Evolutionary conservation across 768 basidiomycete species (phyloP).

Genomic region (Boletus tylopilopsis): DNA sequence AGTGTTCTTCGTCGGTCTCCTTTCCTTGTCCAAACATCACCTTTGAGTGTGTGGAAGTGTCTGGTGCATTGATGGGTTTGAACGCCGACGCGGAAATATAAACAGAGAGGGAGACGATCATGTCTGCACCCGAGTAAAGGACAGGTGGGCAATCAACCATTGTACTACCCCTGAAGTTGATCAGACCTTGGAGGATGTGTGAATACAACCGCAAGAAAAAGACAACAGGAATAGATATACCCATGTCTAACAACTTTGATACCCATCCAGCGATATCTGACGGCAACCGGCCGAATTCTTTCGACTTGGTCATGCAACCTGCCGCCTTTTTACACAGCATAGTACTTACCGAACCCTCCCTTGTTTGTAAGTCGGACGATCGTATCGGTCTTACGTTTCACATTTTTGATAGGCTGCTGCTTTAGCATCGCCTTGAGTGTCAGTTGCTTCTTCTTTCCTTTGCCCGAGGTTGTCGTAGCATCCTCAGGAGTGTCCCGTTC

Average conservation of each 20-base stretch:
- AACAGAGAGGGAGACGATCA: slow-evolving; percentile 73
- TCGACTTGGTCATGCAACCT: neutral
- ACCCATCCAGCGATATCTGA: slow-evolving; percentile 71
- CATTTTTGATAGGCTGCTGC: slow-evolving; percentile 42
- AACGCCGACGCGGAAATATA: slow-evolving; percentile 72
- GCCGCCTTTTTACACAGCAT: neutral
- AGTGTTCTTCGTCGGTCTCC: slow-evolving; percentile 76
- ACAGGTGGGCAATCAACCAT: slow-evolving; percentile 75
- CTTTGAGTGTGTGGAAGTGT: slow-evolving; percentile 25
- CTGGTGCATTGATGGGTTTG: slow-evolving; percentile 38
- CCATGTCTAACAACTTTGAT: slow-evolving; percentile 66
- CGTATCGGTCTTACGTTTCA: slow-evolving; percentile 53
- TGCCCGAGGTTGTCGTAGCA: slow-evolving; percentile 24
- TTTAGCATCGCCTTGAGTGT: slow-evolving; percentile 67
- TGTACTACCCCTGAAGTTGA: slow-evolving; percentile 63
- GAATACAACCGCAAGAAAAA: slow-evolving; percentile 1
- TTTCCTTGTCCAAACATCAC: slow-evolving; percentile 68
- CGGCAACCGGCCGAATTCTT: slow-evolving; percentile 77
- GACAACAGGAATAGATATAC: slow-evolving; percentile 31
- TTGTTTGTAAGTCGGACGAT: slow-evolving; percentile 66
- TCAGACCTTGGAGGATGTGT: slow-evolving; percentile 42
- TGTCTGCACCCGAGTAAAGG: slow-evolving; percentile 69
- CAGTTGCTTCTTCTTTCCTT: slow-evolving; percentile 56
- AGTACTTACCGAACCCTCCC: slow-evolving; percentile 58
- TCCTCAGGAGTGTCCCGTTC: slow-evolving; percentile 51